Conservation (phyloP, 768 basidiomycete species). For the Suillus fuscotomentosus region DNA sequence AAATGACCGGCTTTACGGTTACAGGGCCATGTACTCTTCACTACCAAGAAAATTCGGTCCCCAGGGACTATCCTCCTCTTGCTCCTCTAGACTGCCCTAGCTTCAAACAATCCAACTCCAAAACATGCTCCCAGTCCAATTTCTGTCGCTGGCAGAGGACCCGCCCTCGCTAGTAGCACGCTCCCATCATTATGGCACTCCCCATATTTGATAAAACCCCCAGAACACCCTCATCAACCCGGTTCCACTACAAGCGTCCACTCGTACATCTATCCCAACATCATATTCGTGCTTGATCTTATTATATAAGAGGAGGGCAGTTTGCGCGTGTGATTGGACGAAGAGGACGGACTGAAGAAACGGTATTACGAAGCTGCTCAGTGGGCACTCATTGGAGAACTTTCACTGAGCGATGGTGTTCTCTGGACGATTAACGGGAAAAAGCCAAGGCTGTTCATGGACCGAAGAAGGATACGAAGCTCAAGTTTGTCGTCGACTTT, state of each 20-base stretch:
- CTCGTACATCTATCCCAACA: no score
- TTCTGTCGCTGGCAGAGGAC: conserved; percentile 83
- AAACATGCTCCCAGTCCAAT: no score
- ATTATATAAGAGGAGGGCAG: conserved; percentile 39
- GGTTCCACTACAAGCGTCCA: no score
- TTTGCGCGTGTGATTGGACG: conserved; percentile 86
- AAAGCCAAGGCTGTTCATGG: conserved; percentile 67
- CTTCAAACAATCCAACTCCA: no score
- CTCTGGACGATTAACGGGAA: conserved; percentile 66
- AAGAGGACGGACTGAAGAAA: conserved; percentile 72
- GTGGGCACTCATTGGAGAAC: conserved; percentile 84
- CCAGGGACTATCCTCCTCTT: no score
- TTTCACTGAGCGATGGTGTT: conserved; percentile 55
- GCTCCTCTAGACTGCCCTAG: no score
- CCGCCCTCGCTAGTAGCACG: conserved; percentile 79
- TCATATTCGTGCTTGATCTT: no score
- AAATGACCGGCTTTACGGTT: no score
- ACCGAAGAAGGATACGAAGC: conserved; percentile 56
- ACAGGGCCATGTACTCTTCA: no score
- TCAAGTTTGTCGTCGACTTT: conserved; percentile 56
- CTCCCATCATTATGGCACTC: conserved; percentile 71
- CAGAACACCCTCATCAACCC: conserved; percentile 44
- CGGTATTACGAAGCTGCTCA: conserved; percentile 89
- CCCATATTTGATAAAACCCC: conserved; percentile 75
- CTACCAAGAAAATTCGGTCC: no score